Conservation (phyloP, 495 filamentous ascomycete species). For the Neurospora sp. region DNA sequence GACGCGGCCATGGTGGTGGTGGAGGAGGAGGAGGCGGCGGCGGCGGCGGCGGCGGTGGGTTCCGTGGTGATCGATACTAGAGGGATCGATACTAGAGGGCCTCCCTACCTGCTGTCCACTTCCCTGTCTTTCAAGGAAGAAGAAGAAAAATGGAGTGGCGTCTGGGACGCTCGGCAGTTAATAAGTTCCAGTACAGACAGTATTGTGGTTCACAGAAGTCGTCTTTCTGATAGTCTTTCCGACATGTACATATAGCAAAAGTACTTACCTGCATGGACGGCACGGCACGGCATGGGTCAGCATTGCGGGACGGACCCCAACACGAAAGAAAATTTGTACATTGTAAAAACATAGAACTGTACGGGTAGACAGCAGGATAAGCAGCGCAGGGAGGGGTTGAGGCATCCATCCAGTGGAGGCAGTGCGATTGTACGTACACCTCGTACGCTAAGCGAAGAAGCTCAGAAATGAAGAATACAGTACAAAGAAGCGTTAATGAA, state of each 20-base stretch:
- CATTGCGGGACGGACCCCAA: not conserved
- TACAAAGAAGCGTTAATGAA: not conserved
- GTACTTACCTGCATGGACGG: not conserved
- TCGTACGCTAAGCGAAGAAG: not conserved
- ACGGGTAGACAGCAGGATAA: not conserved
- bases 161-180: not conserved
- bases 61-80: slow-evolving; percentile 1
- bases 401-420: not conserved
- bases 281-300: not conserved
- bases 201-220: not conserved
- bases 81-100: not conserved
- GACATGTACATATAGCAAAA: not conserved
- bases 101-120: not conserved
- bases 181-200: not conserved
- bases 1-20: slow-evolving; percentile 14
- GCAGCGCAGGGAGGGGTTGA: not conserved
- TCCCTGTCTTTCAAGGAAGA: not conserved
- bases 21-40: slow-evolving; percentile 10
- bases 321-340: not conserved
- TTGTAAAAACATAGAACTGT: not conserved
- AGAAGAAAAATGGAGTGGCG: not conserved
- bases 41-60: slow-evolving; percentile 2
- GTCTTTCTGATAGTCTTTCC: not conserved
- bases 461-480: not conserved
- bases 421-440: not conserved